phyloP scores from a whole-genome alignment of 1,139 yeast species.

The Geotrichum restrictum region DNA sequence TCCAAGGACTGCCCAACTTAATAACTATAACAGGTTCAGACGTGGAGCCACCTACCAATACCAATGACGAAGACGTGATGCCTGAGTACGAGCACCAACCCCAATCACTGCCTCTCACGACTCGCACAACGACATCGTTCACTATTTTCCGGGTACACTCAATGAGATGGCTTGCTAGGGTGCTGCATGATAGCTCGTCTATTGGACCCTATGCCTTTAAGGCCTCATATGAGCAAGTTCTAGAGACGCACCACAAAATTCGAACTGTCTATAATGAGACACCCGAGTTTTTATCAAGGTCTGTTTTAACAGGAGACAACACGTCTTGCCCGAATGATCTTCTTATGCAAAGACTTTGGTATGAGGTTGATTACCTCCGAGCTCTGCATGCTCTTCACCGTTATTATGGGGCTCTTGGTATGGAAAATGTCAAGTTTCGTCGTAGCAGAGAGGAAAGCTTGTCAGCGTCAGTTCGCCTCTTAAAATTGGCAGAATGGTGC shows the following conservation, averaged over 20 bases:
- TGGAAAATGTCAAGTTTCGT: constrained; percentile 25
- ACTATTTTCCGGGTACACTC: constrained; percentile 11
- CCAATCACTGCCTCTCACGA: neutral
- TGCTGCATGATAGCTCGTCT: constrained; percentile 8
- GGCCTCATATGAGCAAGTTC: constrained; percentile 25
- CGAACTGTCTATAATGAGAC: constrained; percentile 28
- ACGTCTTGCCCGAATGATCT: constrained; percentile 23
- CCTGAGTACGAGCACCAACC: constrained; percentile 12
- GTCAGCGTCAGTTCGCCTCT: constrained; percentile 32
- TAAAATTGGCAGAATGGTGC: constrained; percentile 35
- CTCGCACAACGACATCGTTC: constrained; percentile 8
- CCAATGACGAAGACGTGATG: constrained; percentile 27
- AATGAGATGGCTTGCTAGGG: constrained; percentile 3
- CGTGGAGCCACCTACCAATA: constrained; percentile 31
- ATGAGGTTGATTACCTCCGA: constrained; percentile 35
- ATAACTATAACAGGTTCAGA: constrained; percentile 23
- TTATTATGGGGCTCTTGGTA: constrained; percentile 31
- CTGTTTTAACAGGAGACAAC: constrained; percentile 13
- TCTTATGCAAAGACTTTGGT: constrained; percentile 34
- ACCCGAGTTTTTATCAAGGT: constrained; percentile 27
- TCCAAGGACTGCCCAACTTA: constrained; percentile 36
- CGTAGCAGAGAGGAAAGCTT: constrained; percentile 32
- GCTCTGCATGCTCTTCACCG: constrained; percentile 36
- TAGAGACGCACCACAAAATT: constrained; percentile 30
- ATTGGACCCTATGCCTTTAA: constrained; percentile 14